Evolutionary conservation across 2,329 filamentous ascomycete species (phyloP).

Genomic region (Nigrospora osmanthi): DNA sequence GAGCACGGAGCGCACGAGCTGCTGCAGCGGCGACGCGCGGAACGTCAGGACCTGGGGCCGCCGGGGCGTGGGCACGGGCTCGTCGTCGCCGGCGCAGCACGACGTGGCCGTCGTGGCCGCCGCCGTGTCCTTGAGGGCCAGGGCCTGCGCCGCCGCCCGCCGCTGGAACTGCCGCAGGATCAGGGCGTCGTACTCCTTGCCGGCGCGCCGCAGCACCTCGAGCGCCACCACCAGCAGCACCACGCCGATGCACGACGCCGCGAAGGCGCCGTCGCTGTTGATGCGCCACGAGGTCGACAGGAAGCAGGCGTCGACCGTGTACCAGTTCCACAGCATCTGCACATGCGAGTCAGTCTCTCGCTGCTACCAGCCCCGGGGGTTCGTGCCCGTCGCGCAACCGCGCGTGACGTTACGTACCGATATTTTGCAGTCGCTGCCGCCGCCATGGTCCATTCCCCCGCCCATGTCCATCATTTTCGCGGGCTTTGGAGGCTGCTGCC

Average conservation of each 20-base stretch:
- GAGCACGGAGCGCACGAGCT: constrained; percentile 28
- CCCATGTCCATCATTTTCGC: not conserved
- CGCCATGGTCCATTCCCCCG: not conserved
- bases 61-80: constrained; percentile 6
- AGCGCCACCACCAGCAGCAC: constrained; percentile 29
- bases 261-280: constrained; percentile 29
- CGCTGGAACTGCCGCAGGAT: constrained; percentile 29
- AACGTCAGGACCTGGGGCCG: constrained; percentile 21
- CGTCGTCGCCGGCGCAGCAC: constrained; percentile 7
- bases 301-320: constrained; percentile 33
- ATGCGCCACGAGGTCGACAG: constrained; percentile 31
- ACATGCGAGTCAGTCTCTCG: constrained; percentile 3
- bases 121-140: constrained; percentile 6
- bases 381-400: too few species aligned
- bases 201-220: constrained; percentile 30
- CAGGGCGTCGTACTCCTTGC: constrained; percentile 33
- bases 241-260: constrained; percentile 34
- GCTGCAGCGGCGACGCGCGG: constrained; percentile 30
- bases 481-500: too few species aligned
- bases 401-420: not conserved
- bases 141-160: constrained; percentile 18
- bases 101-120: constrained; percentile 1
- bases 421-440: not conserved
- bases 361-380: not conserved
- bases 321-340: constrained; percentile 39